Conservation (phyloP, 257 asterid genomes). For the Solanum ossicruentum region DNA sequence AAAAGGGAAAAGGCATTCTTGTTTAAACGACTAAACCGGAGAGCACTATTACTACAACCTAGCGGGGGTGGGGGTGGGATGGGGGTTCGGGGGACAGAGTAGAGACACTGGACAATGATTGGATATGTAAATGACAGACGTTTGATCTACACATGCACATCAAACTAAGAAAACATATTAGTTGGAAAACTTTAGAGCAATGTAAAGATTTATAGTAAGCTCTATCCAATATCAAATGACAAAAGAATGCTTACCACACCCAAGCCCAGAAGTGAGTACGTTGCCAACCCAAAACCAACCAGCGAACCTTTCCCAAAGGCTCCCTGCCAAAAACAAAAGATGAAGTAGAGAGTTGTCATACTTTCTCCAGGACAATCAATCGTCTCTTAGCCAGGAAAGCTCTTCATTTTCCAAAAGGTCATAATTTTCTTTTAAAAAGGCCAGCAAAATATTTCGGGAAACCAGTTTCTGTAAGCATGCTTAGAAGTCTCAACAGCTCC, state of each 20-base stretch:
- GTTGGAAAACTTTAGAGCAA: not conserved
- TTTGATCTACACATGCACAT: not conserved
- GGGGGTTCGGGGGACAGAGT: not conserved
- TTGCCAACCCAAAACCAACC: constrained; percentile 55
- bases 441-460: not conserved
- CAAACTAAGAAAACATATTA: not conserved
- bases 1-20: not conserved
- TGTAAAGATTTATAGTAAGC: not conserved
- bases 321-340: constrained; percentile 28
- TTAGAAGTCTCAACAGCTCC: not conserved
- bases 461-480: not conserved
- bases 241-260: constrained; percentile 46
- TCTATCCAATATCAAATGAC: not conserved
- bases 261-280: constrained; percentile 51
- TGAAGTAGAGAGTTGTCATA: not conserved
- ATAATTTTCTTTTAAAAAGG: not conserved
- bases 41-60: not conserved
- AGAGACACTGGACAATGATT: not conserved
- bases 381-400: not conserved
- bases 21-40: not conserved
- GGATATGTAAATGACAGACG: not conserved
- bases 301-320: constrained; percentile 61
- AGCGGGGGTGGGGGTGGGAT: not conserved
- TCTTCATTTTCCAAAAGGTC: not conserved
- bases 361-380: not conserved